Conservation (phyloP, 2,329 filamentous ascomycete species). For the Venturia carpophila region DNA sequence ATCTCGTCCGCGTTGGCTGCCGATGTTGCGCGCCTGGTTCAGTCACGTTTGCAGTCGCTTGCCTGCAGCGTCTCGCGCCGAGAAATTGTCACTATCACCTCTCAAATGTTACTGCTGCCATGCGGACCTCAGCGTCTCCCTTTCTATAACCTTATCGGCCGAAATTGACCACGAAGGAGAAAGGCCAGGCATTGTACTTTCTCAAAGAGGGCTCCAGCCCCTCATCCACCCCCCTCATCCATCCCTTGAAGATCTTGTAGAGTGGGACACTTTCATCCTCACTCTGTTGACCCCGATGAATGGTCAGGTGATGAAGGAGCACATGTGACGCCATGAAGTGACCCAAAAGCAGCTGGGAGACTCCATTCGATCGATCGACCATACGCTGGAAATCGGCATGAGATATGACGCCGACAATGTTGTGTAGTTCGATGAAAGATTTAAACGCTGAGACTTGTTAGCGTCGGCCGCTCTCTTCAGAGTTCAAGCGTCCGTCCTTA, state of each 20-base stretch:
- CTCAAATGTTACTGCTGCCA: neutral
- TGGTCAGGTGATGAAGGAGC: slow-evolving; percentile 36
- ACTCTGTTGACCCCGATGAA: slow-evolving; percentile 23
- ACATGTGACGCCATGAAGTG: slow-evolving; percentile 43
- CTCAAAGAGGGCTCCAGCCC: neutral
- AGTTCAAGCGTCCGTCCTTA: slow-evolving; percentile 10
- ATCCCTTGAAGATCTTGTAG: slow-evolving; percentile 8
- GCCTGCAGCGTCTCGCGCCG: neutral
- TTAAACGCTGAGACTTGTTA: slow-evolving; percentile 29
- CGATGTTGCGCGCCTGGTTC: neutral
- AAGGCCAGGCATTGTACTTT: slow-evolving; percentile 15
- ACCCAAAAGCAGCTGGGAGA: slow-evolving; percentile 38
- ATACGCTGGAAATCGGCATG: slow-evolving; percentile 38
- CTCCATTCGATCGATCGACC: slow-evolving; percentile 35
- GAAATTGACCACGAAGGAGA: slow-evolving; percentile 1
- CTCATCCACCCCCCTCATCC: slow-evolving; percentile 14
- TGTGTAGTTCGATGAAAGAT: slow-evolving; percentile 37
- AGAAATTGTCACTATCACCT: neutral
- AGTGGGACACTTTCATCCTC: slow-evolving; percentile 8
- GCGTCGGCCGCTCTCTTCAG: neutral
- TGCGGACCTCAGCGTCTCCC: neutral
- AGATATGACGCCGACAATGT: slow-evolving; percentile 33
- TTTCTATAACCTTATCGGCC: neutral
- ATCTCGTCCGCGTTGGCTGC: neutral
- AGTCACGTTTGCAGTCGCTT: neutral